Evolutionary conservation across 2,329 filamentous ascomycete species (phyloP), one percentile per base, ranked within the genome.

Genomic region (Fusarium sp.): DNA sequence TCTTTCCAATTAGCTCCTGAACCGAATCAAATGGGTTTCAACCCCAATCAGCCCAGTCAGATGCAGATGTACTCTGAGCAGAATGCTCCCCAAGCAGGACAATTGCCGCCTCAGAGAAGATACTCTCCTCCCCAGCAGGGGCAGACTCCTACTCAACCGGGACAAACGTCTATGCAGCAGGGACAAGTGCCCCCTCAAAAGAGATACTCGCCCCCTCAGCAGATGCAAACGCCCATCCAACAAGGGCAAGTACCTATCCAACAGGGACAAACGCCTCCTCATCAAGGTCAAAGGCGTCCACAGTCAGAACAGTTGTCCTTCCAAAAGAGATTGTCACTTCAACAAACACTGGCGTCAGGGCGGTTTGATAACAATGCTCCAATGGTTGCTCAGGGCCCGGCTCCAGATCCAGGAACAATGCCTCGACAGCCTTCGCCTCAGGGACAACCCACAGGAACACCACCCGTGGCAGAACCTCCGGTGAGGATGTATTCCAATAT

Each of bases 1-100:
- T 23, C 59, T 16, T 42, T 43, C 14, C 68, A 68, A 12, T 3
- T 37, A 12, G 55, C 59, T 23, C 28, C 41, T 48, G 50, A 53
- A 4, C 34, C 34, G 7, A 13, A 48, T 4, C 55, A 56, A 3
- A 56, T 59, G 30, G 27, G 25, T 16, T 46, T 27, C 11, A 40
- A 48, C 16, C 43, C 68, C 34, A 42, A 41, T 10, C 66, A 65
- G 20, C 20, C 49, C 4, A 18, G 25, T 14, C 62, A 57, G 14
- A 37, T 65, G 16, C 25, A 34, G 7, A 21, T 32, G 9, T 57
- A 63, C n/a, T 9, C 23, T 4, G 28, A 25, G 20, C 60, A 65
- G n/a, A 14, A 18, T 10, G 30, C 66, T 32, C 42, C 46, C 16
- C 53, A 61, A 32, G 23, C 30, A 45, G 32, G 32, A 12, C 50